Conservation (phyloP, 2,329 filamentous ascomycete species). For the Neoscytalidium dimidiatum region DNA sequence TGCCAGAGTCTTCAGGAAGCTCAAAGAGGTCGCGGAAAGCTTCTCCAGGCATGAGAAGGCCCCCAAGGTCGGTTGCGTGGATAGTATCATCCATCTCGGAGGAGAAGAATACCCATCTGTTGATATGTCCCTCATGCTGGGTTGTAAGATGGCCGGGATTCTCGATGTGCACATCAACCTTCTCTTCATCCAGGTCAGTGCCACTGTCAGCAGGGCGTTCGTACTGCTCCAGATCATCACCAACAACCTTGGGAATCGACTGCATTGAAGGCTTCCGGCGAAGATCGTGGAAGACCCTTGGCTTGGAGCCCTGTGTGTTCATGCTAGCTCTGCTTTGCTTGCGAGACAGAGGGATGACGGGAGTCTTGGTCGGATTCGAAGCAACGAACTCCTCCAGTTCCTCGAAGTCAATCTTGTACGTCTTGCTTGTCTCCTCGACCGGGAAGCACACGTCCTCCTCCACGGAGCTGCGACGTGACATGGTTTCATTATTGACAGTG, state of each 20-base stretch:
- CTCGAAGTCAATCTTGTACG: constrained; percentile 86
- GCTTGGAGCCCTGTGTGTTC: constrained; percentile 44
- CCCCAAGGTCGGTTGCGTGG: constrained; percentile 84
- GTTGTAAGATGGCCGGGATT: constrained; percentile 30
- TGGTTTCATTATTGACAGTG: constrained; percentile 62
- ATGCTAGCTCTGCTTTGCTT: constrained; percentile 36
- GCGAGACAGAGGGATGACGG: constrained; percentile 42
- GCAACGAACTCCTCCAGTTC: constrained; percentile 90
- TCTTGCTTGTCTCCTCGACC: constrained; percentile 72
- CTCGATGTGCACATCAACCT: constrained; percentile 35
- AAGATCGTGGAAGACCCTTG: constrained; percentile 64
- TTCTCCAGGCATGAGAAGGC: constrained; percentile 85
- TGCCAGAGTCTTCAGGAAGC: constrained; percentile 69
- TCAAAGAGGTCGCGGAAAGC: constrained; percentile 86
- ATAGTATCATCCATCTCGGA: constrained; percentile 93
- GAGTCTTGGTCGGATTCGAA: constrained; percentile 52
- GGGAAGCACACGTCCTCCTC: constrained; percentile 92
- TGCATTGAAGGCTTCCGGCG: constrained; percentile 34
- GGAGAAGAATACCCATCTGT: constrained; percentile 95
- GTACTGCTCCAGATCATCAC: constrained; percentile 22
- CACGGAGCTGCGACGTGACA: constrained; percentile 68
- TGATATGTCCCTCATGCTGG: constrained; percentile 58
- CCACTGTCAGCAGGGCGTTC: constrained; percentile 25
- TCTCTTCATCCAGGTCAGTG: constrained; percentile 47
- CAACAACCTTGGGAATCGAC: constrained; percentile 32